Conservation (phyloP, 148 eudicot genomes). For the Chenopodium suecicum region DNA sequence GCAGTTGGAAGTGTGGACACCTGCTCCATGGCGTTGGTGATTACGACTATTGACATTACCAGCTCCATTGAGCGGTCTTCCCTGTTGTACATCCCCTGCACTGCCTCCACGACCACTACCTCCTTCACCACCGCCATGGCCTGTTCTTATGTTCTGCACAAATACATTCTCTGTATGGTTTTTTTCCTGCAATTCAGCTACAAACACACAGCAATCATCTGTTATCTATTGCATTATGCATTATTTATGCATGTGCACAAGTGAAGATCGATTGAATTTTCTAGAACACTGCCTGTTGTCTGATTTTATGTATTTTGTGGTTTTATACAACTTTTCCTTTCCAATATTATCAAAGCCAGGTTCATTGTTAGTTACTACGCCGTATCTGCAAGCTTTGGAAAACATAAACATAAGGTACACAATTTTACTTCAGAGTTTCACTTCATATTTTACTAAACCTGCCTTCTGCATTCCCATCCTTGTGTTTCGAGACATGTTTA, state of each 20-base stretch:
- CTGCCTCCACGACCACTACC: conserved; percentile 19
- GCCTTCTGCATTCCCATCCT: neutral
- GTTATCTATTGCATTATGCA: neutral
- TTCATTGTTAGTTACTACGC: too few species aligned
- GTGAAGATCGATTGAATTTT: neutral
- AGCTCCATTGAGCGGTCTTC: conserved; percentile 29
- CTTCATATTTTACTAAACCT: neutral
- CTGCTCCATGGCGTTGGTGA: conserved; percentile 22
- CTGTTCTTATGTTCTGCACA: conserved; percentile 18
- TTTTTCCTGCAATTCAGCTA: conserved; percentile 14
- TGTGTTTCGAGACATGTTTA: neutral
- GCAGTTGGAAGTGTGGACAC: conserved; percentile 4
- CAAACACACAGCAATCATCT: neutral
- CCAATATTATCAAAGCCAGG: neutral
- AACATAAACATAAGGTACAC: neutral
- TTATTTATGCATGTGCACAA: neutral
- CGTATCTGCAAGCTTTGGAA: too few species aligned
- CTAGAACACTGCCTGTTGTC: too few species aligned
- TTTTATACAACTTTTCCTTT: neutral
- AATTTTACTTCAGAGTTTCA: neutral
- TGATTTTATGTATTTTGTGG: too few species aligned
- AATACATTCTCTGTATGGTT: conserved; percentile 8
- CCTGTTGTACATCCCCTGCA: conserved; percentile 19
- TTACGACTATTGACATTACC: conserved; percentile 17
- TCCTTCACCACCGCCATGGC: conserved; percentile 2